Evolutionary conservation across 1,284 basidiomycete species (phyloP).

Genomic region (Blastosporella zonata): DNA sequence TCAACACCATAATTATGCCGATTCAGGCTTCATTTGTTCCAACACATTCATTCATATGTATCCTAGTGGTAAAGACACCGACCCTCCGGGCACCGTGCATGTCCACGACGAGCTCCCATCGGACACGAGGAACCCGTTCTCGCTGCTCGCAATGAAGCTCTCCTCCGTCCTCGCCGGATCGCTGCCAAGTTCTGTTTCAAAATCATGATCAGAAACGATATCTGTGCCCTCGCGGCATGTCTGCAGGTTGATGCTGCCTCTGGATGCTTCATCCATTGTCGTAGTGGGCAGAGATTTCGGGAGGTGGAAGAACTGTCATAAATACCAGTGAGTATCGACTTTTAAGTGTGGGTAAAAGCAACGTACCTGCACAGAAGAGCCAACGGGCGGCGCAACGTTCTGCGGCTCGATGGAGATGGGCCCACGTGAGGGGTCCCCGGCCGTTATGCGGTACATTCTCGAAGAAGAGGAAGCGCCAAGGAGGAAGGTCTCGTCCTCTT

Average conservation of each 20-base stretch:
- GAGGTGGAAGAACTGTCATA: constrained; percentile 23
- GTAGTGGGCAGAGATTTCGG: too few relatives aligned
- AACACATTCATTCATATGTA: neutral
- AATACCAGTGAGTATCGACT: neutral
- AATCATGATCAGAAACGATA: neutral
- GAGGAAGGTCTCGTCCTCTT: constrained; percentile 71
- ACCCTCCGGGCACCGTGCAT: constrained; percentile 32
- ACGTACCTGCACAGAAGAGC: constrained; percentile 61
- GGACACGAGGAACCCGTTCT: constrained; percentile 46
- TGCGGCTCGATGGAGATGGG: constrained; percentile 68
- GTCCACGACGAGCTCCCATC: constrained; percentile 26
- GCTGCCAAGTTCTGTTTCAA: neutral
- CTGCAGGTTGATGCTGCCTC: constrained; percentile 10
- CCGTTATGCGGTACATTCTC: constrained; percentile 60
- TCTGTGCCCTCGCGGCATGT: constrained; percentile 12
- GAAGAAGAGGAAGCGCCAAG: constrained; percentile 42
- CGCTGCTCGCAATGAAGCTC: constrained; percentile 54
- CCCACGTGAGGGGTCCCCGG: constrained; percentile 80
- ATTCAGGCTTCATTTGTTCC: neutral
- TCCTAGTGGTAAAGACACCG: constrained; percentile 19
- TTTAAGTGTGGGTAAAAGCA: neutral
- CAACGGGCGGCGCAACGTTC: constrained; percentile 48
- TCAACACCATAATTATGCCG: constrained; percentile 10
- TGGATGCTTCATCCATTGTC: too few relatives aligned
- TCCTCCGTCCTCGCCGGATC: constrained; percentile 8